Percentiles rank a stretch among this genome's conserved stretches.
Conservation (phyloP, 2,329 filamentous ascomycete species). For the Fulvia fulva region DNA sequence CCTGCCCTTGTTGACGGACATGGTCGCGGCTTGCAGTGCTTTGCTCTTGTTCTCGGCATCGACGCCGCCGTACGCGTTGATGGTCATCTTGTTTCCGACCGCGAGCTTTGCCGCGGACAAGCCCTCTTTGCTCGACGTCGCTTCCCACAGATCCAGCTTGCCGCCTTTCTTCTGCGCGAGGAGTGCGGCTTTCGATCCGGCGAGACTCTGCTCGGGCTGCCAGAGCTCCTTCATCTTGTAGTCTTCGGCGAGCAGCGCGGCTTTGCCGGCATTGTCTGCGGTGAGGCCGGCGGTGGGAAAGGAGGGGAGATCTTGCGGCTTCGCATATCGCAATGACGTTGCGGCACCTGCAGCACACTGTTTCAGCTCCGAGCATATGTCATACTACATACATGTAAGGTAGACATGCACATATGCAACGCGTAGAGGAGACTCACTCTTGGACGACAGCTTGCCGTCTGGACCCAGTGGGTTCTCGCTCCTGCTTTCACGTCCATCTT, state of each 20-base stretch:
- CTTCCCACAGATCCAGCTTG: conserved; percentile 51
- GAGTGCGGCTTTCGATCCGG: conserved; percentile 71
- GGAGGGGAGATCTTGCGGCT: conserved; percentile 68
- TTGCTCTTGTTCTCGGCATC: conserved; percentile 54
- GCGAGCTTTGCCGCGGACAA: conserved; percentile 67
- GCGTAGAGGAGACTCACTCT: conserved; percentile 43
- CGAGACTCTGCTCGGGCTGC: conserved; percentile 60
- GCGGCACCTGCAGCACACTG: conserved; percentile 49
- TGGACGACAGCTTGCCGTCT: conserved; percentile 55
- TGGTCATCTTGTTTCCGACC: conserved; percentile 52
- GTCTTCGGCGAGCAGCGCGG: conserved; percentile 57
- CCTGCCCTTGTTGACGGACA: conserved; percentile 62
- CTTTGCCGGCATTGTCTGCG: conserved; percentile 58
- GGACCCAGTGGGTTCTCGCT: conserved; percentile 43
- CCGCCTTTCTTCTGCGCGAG: conserved; percentile 56
- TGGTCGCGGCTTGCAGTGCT: conserved; percentile 71
- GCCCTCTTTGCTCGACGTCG: conserved; percentile 50
- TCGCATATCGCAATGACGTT: conserved; percentile 65
- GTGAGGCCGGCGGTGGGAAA: conserved; percentile 67
- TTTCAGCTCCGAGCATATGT: neutral
- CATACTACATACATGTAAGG: neutral
- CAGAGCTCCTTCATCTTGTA: conserved; percentile 59
- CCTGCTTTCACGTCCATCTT: conserved; percentile 22
- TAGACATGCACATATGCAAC: neutral
- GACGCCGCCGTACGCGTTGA: conserved; percentile 45